These are phyloP conservation scores for Exidia glandulosa DNA, from an alignment of 768 basidiomycete genomes.

Conservation along the genomic window DNA sequence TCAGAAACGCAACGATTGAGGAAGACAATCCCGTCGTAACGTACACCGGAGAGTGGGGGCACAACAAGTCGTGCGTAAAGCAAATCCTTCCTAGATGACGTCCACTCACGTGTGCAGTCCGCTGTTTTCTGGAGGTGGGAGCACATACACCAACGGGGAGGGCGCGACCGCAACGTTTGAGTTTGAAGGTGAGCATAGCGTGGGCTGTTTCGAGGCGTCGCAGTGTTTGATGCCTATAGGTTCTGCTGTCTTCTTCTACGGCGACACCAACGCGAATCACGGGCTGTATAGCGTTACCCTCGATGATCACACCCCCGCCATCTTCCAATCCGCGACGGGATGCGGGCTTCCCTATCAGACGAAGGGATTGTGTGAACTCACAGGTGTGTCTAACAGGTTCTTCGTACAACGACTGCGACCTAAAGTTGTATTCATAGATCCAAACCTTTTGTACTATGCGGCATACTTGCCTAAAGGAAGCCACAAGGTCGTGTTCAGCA, in stretches of 20 bases:
- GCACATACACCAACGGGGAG: not conserved
- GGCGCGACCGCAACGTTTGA: not conserved
- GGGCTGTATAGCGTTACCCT: not conserved
- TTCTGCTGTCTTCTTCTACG: not conserved
- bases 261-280: not conserved
- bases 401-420: not conserved
- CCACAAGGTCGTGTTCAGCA: not conserved
- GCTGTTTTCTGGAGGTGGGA: not conserved
- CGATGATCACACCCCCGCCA: not conserved
- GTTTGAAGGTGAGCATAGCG: not conserved
- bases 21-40: not conserved
- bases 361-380: not conserved
- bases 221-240: not conserved
- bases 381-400: no score
- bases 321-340: not conserved
- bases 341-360: not conserved
- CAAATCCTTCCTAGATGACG: not conserved
- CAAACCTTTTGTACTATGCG: not conserved
- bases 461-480: not conserved
- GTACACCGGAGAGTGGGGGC: not conserved
- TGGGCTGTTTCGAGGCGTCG: not conserved
- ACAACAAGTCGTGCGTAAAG: not conserved
- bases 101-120: not conserved
- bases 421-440: not conserved
- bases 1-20: not conserved